Percentiles rank a stretch among this genome's conserved stretches.
Evolutionary conservation across 768 basidiomycete genomes (phyloP).

Genomic region (Butyriboletus loyo): DNA sequence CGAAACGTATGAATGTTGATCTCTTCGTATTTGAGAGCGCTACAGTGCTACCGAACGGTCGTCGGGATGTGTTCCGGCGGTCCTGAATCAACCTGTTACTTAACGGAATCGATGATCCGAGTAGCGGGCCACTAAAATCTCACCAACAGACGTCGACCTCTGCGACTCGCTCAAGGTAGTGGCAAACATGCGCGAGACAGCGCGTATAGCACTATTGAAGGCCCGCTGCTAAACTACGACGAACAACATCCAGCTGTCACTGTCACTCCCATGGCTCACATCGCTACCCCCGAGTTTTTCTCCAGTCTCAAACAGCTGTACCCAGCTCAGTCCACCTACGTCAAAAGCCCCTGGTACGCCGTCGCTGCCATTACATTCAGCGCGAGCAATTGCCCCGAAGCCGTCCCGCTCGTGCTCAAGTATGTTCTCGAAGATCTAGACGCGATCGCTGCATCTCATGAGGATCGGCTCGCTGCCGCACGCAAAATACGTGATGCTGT

Average conservation of each 20-base stretch:
- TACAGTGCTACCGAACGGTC: no score
- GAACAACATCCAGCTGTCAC: background rate
- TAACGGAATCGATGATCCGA: background rate
- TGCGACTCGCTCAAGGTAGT: background rate
- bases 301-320: slow-evolving; percentile 43
- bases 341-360: slow-evolving; percentile 57
- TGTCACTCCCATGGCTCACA: slow-evolving; percentile 11
- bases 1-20: background rate
- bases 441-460: slow-evolving; percentile 23
- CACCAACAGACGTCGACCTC: background rate
- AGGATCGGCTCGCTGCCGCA: slow-evolving; percentile 43
- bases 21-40: background rate
- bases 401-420: slow-evolving; percentile 52
- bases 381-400: slow-evolving; percentile 58
- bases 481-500: slow-evolving; percentile 59
- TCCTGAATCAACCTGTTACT: background rate
- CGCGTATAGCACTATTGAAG: background rate
- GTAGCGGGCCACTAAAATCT: background rate
- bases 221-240: background rate
- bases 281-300: slow-evolving; percentile 44
- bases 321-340: slow-evolving; percentile 29
- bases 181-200: background rate
- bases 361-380: slow-evolving; percentile 55
- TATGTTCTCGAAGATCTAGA: slow-evolving; percentile 46
- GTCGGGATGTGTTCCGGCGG: background rate